Evolutionary conservation across 805 yeast genomes (phyloP).

Genomic region (Candida taoyuanica): DNA sequence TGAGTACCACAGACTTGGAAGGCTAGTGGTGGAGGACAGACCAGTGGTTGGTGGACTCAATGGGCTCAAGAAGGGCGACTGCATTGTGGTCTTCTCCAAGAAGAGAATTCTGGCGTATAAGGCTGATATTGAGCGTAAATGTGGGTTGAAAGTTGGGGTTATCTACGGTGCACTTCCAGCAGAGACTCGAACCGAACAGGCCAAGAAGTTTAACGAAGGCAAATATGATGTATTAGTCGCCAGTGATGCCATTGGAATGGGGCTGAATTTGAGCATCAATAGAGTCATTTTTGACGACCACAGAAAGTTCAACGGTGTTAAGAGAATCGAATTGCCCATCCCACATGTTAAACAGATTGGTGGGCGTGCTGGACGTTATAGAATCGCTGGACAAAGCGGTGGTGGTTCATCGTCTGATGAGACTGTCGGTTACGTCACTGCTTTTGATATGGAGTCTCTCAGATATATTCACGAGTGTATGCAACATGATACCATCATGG

Average conservation of each 20-base stretch:
- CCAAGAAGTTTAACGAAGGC: slow-evolving; percentile 72
- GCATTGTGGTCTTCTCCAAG: slow-evolving; percentile 84
- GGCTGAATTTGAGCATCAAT: slow-evolving; percentile 78
- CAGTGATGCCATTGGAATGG: slow-evolving; percentile 98
- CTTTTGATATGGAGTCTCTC: slow-evolving; percentile 43
- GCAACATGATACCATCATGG: slow-evolving; percentile 44
- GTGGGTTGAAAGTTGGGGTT: slow-evolving; percentile 72
- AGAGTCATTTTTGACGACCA: slow-evolving; percentile 71
- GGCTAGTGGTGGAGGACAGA: slow-evolving; percentile 49
- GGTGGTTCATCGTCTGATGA: slow-evolving; percentile 15
- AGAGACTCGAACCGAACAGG: slow-evolving; percentile 85
- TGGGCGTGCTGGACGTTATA: slow-evolving; percentile 91
- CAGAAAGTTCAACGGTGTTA: slow-evolving; percentile 66
- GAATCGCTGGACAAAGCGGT: slow-evolving; percentile 20
- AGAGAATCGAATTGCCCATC: slow-evolving; percentile 41
- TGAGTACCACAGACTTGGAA: slow-evolving; percentile 70
- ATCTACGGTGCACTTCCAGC: slow-evolving; percentile 96
- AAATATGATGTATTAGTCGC: slow-evolving; percentile 82
- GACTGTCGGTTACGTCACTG: slow-evolving; percentile 49
- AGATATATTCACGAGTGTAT: slow-evolving; percentile 43
- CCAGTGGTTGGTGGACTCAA: slow-evolving; percentile 32
- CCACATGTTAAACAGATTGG: slow-evolving; percentile 88
- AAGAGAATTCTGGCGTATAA: slow-evolving; percentile 64
- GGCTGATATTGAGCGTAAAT: slow-evolving; percentile 58
- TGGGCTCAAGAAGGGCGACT: slow-evolving; percentile 67